Evolutionary conservation across 225 moss, liverwort and hornwort genomes (phyloP).

Genomic region (Sphagnum contortum): DNA sequence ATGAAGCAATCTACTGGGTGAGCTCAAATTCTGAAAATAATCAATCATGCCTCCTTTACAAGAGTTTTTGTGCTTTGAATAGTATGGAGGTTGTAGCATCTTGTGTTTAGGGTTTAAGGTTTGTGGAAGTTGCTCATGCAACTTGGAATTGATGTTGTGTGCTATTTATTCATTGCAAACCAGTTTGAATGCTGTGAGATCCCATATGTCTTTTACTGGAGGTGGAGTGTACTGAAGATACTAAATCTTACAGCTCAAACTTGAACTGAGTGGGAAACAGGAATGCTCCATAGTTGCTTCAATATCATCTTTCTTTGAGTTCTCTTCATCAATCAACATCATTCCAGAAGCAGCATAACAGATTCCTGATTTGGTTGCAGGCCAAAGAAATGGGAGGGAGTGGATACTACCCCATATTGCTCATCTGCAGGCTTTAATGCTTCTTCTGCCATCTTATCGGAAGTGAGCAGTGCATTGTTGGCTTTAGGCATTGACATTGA

Average conservation of each 20-base stretch:
- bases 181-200: too few species aligned
- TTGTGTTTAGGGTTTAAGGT: background rate
- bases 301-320: background rate
- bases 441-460: constrained; percentile 36
- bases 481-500: constrained; percentile 50
- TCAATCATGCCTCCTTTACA: too few species aligned
- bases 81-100: too few species aligned
- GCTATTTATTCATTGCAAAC: too few species aligned
- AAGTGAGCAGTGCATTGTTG: constrained; percentile 46
- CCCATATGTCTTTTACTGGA: too few species aligned
- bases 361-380: constrained; percentile 7
- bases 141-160: background rate
- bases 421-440: constrained; percentile 58
- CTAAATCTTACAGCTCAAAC: too few species aligned
- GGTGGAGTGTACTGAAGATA: too few species aligned
- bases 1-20: constrained; percentile 37
- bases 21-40: background rate
- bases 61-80: too few species aligned
- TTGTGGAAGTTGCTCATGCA: background rate
- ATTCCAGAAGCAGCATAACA: too few species aligned
- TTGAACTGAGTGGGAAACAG: background rate
- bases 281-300: background rate
- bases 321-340: background rate
- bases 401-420: constrained; percentile 51
- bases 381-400: constrained; percentile 38